Percentiles rank a stretch among this genome's conserved stretches.
phyloP scores from a whole-genome alignment of 2,329 filamentous ascomycete genomes.

The Knufia fluminis region DNA sequence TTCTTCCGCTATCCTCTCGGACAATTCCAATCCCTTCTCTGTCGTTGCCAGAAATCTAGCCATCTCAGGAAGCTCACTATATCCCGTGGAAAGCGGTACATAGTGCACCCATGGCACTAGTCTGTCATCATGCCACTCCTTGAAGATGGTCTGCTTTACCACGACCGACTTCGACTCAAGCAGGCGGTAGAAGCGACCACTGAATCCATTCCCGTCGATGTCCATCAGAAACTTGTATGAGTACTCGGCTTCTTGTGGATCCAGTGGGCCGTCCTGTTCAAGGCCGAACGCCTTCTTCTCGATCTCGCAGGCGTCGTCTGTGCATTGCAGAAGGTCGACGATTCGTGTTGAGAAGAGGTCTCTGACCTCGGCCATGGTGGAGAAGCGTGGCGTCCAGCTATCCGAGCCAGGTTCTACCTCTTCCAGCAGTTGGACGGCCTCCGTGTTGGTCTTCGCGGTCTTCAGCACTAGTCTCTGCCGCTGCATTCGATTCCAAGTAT shows the following conservation, averaged over 20 bases:
- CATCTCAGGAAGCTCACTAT: conserved; percentile 61
- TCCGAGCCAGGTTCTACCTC: neutral
- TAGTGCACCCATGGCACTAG: conserved; percentile 72
- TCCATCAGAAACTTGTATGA: conserved; percentile 61
- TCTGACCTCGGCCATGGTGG: neutral
- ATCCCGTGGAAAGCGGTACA: conserved; percentile 67
- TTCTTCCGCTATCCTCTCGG: conserved; percentile 54
- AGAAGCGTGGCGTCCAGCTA: neutral
- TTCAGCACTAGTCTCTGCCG: conserved; percentile 7
- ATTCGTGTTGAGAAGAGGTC: conserved; percentile 38
- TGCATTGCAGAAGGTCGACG: conserved; percentile 40
- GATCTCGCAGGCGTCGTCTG: conserved; percentile 26
- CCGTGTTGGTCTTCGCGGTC: neutral
- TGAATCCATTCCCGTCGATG: conserved; percentile 66
- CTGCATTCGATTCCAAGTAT: conserved; percentile 7
- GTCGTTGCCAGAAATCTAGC: conserved; percentile 63
- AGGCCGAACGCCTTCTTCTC: conserved; percentile 7
- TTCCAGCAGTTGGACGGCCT: neutral
- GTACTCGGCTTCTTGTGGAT: conserved; percentile 24
- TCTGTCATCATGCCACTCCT: conserved; percentile 71
- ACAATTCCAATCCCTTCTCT: conserved; percentile 43
- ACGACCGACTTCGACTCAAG: conserved; percentile 59
- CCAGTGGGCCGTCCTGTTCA: neutral
- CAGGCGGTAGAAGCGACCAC: conserved; percentile 60
- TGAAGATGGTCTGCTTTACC: conserved; percentile 67